Evolutionary conservation across 495 filamentous ascomycete species (phyloP), one percentile per base, ranked within the genome.

Genomic region (Penicillium manginii): DNA sequence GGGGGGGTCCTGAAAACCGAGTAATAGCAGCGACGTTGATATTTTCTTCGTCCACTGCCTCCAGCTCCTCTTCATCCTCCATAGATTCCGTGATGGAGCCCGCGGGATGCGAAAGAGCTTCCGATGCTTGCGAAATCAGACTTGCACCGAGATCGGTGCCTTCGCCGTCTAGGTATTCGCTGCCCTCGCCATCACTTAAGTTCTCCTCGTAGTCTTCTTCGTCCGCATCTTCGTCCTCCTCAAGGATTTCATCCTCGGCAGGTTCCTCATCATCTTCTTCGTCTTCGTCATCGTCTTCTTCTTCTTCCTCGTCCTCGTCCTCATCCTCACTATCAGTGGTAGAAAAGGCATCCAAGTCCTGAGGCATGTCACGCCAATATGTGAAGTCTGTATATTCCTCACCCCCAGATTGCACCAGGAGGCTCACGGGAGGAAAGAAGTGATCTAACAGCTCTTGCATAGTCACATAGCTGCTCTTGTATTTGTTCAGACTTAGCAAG

Each of bases 391-490:
- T 96, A 64, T 87, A 96, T 39, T 91, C 88, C 68, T 96, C 91
- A 45, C 88, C 91, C 37, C 89, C 90, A 49, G 86, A 85, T 57
- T 88, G 87, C 12, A 94, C 84, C 11, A 92, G 79, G 35, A 87
- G 83, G 64, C 85, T 88, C 29, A 90, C 83, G 15, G 92, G 87
- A 14, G 94, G 94, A 72, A 98, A 98, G 78, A 96, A 97, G 73
- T 98, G 94, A 68, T 98, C 93, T 12, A 98, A 88, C 23, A 98
- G 82, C 73, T 97, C 94, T 54, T 88, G 85, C 91, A 98, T 99
- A 53, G 90, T 91, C 53, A 96, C 91, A 71, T 99, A 99, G 69
- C 90, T 96, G 62, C 92, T 94, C 78, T 92, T 97, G 66, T 98
- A 90, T 65, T 92, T 96, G 71, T 94, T 98, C 39, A 98, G 81